phyloP scores from a whole-genome alignment of 805 yeast genomes.

The Tetrapisispora pingtungensis region DNA sequence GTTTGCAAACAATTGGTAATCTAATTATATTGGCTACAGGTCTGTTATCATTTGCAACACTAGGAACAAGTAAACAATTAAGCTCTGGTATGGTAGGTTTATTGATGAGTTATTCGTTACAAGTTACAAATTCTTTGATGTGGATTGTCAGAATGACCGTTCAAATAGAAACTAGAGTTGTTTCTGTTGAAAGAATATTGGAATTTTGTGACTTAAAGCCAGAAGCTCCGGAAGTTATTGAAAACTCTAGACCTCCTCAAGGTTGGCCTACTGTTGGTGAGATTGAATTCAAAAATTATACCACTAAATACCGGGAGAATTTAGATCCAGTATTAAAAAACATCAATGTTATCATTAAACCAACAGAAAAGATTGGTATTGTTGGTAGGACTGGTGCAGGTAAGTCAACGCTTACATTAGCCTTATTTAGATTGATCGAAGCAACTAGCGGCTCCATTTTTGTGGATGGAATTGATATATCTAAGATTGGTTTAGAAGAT shows the following conservation, averaged over 20 bases:
- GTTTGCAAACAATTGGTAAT: slow-evolving; percentile 55
- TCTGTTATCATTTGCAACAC: slow-evolving; percentile 33
- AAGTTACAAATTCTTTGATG: slow-evolving; percentile 43
- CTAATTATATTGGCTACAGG: slow-evolving; percentile 44
- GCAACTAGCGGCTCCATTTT: slow-evolving; percentile 43
- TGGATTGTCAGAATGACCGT: slow-evolving; percentile 52
- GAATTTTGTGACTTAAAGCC: slow-evolving; percentile 44
- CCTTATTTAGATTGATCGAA: slow-evolving; percentile 53
- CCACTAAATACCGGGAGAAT: slow-evolving; percentile 49
- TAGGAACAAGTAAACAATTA: slow-evolving; percentile 34
- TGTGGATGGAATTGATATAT: slow-evolving; percentile 47
- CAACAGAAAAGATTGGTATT: slow-evolving; percentile 58
- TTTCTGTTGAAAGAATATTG: slow-evolving; percentile 56
- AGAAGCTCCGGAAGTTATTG: slow-evolving; percentile 40
- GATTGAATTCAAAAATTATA: slow-evolving; percentile 41
- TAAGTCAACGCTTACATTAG: slow-evolving; percentile 51
- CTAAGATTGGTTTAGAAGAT: slow-evolving; percentile 41
- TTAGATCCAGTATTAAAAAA: slow-evolving; percentile 49
- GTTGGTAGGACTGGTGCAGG: slow-evolving; percentile 80
- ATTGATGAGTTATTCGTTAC: slow-evolving; percentile 52
- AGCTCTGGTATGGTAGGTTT: slow-evolving; percentile 55
- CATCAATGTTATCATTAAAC: slow-evolving; percentile 37
- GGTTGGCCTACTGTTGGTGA: slow-evolving; percentile 50
- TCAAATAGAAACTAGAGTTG: slow-evolving; percentile 53
- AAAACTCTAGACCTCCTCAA: slow-evolving; percentile 34